phyloP scores from a whole-genome alignment of 2,329 filamentous ascomycete species.

The Diaporthe destruens region DNA sequence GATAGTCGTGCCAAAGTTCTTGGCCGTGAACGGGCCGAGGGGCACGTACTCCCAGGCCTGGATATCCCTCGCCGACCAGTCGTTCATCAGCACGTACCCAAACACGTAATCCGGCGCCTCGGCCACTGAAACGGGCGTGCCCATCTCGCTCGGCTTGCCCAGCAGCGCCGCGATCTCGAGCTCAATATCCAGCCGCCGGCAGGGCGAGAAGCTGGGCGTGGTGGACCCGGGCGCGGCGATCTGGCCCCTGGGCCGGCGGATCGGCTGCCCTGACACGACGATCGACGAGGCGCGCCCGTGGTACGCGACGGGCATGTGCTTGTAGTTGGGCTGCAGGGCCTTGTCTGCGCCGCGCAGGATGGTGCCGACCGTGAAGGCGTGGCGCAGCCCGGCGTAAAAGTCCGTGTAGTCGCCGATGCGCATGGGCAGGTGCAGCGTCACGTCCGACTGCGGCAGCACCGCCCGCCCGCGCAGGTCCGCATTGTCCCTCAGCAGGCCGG shows the following conservation, averaged over 20 bases:
- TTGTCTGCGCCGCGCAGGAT: conserved; percentile 82
- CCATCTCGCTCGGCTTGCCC: conserved; percentile 75
- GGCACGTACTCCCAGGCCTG: conserved; percentile 73
- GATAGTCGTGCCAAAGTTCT: conserved; percentile 71
- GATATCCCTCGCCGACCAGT: conserved; percentile 74
- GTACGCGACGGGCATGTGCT: conserved; percentile 83
- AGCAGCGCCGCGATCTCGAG: conserved; percentile 84
- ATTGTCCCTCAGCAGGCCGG: conserved; percentile 54
- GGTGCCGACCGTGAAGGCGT: conserved; percentile 78
- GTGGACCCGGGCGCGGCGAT: conserved; percentile 65
- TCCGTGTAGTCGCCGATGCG: conserved; percentile 87
- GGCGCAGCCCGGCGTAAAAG: conserved; percentile 84
- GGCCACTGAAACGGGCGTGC: conserved; percentile 72
- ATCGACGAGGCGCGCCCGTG: conserved; percentile 83
- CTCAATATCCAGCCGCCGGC: conserved; percentile 78
- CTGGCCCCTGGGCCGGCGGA: conserved; percentile 80
- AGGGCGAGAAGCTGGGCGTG: conserved; percentile 71
- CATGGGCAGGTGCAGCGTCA: conserved; percentile 80
- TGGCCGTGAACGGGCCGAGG: conserved; percentile 72
- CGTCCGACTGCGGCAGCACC: conserved; percentile 55
- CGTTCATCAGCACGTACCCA: conserved; percentile 75
- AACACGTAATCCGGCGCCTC: conserved; percentile 81
- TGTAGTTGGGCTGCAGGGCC: conserved; percentile 85
- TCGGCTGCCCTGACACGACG: conserved; percentile 79
- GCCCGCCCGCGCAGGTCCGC: conserved; percentile 48